These are phyloP conservation scores for Apiotrichum porosum DNA, from an alignment of 1,284 basidiomycete genomes.

Conservation along the genomic window DNA sequence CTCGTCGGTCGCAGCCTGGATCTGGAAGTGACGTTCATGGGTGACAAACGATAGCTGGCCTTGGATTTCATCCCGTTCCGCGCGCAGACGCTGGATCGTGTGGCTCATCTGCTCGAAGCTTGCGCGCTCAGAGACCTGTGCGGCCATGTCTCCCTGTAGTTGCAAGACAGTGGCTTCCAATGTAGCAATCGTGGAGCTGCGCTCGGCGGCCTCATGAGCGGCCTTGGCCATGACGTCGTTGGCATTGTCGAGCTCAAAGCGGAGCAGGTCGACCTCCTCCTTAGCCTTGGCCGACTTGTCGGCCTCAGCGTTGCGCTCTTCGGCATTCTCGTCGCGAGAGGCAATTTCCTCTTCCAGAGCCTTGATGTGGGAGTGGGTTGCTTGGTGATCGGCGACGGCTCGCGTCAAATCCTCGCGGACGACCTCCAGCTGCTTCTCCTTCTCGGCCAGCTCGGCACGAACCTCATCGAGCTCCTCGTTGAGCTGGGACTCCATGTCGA, in stretches of 20 bases:
- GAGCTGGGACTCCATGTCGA: constrained; percentile 12
- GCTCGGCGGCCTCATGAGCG: neutral
- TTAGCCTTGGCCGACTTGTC: constrained; percentile 22
- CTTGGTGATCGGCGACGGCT: neutral
- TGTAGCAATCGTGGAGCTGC: neutral
- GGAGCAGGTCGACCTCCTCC: constrained; percentile 17
- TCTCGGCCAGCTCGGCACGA: constrained; percentile 13
- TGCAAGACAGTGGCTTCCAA: neutral
- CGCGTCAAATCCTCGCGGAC: neutral
- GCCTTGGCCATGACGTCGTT: neutral
- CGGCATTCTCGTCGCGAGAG: constrained; percentile 23
- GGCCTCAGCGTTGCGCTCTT: constrained; percentile 21
- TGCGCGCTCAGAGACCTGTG: neutral
- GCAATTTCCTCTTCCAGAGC: constrained; percentile 4
- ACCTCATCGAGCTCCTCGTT: constrained; percentile 15
- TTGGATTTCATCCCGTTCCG: constrained; percentile 13
- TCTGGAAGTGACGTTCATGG: constrained; percentile 7
- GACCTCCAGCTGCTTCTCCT: neutral
- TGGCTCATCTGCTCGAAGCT: constrained; percentile 6
- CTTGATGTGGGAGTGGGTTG: neutral
- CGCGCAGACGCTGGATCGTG: constrained; percentile 13
- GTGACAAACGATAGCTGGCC: constrained; percentile 8
- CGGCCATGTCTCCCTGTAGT: neutral
- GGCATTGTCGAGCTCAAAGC: neutral
- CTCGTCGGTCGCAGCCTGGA: neutral